Base-by-base conservation (phyloP, 2,329 filamentous ascomycete genomes). In the Plectosphaerella cucumerina region DNA sequence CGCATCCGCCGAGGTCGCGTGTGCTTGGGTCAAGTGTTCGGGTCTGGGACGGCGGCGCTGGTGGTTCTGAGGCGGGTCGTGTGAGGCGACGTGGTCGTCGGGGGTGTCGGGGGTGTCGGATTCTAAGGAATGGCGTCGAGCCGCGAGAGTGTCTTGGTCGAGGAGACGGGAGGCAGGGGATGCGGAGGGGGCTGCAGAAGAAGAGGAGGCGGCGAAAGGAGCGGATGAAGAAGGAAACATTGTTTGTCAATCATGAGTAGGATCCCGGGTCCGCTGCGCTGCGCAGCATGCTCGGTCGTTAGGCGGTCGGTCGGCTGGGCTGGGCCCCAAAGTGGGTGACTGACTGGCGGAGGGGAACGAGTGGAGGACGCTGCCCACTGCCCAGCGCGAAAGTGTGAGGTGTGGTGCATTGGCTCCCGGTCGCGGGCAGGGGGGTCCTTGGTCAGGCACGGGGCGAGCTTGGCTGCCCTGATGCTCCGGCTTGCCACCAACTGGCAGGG, bases 1-100 rank as follows among this genome's bases (percentile, higher is more conserved):
- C 42, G 18, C 39, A 34, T 23, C 18, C 22, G 47, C 18, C 15
- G 52, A 47, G 53, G 47, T 55, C 52, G 53, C 49, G 53, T 55
- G 53, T 26, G 22, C 53, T 37, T 52, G 34, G 15, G 53, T 50
- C 14, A 52, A 22, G 6, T 52, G 45, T 33, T 48, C 14, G 35
- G 17, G 21, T 17, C 39, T 43, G 34, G 31, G 43, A 45, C 41
- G 41, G 35, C 45, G 37, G 43, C 31, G 26, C 34, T 50, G 21
- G 23, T 34, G n/a, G 37, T 42, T 11, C n/a, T 9, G 26, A 31
- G 17, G 10, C 39, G 39, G 39, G 39, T 42, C 39, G 39, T 42
- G 26, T 31, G 26, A 31, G 41, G 53, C n/a, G 34, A 35, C 12
- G 44, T 34, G 21, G 44, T 42, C 39, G n/a, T 42, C 39, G n/a